Evolutionary conservation across 495 filamentous ascomycete genomes (phyloP).

Genomic region (Hyaloscypha hepaticicola): DNA sequence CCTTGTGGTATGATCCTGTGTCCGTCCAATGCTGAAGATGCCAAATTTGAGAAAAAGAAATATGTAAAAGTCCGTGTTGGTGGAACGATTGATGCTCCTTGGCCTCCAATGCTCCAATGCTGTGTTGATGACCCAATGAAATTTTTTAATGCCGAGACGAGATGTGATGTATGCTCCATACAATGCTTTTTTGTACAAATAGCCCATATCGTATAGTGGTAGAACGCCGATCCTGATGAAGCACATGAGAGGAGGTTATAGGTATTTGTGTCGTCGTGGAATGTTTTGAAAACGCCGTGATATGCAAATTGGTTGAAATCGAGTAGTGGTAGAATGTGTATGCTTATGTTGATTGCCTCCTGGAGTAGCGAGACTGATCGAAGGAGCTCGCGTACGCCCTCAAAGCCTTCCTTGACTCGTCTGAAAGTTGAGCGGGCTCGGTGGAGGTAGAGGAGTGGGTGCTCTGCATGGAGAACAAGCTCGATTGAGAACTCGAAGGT

Average conservation of each 20-base stretch:
- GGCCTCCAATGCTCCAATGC: constrained; percentile 17
- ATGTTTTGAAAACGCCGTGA: constrained; percentile 23
- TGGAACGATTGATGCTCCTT: constrained; percentile 1
- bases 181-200: constrained; percentile 20
- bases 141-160: constrained; percentile 15
- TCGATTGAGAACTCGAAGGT: constrained; percentile 82
- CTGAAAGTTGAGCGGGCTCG: constrained; percentile 60
- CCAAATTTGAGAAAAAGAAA: constrained; percentile 1
- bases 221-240: constrained; percentile 28
- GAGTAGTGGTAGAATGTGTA: constrained; percentile 10
- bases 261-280: constrained; percentile 26
- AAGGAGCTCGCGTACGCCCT: constrained; percentile 85
- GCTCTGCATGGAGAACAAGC: constrained; percentile 75
- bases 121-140: constrained; percentile 14
- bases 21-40: constrained; percentile 6
- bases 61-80: not conserved
- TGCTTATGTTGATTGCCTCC: constrained; percentile 44
- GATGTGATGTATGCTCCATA: constrained; percentile 23
- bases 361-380: constrained; percentile 67
- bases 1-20: not conserved
- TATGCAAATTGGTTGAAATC: constrained; percentile 17
- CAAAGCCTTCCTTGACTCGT: constrained; percentile 76
- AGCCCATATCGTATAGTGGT: constrained; percentile 11
- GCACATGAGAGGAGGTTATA: constrained; percentile 27
- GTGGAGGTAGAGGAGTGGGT: constrained; percentile 50